Conservation (phyloP, 139 green algal genomes). For the Astrephomene gubernaculifera region DNA sequence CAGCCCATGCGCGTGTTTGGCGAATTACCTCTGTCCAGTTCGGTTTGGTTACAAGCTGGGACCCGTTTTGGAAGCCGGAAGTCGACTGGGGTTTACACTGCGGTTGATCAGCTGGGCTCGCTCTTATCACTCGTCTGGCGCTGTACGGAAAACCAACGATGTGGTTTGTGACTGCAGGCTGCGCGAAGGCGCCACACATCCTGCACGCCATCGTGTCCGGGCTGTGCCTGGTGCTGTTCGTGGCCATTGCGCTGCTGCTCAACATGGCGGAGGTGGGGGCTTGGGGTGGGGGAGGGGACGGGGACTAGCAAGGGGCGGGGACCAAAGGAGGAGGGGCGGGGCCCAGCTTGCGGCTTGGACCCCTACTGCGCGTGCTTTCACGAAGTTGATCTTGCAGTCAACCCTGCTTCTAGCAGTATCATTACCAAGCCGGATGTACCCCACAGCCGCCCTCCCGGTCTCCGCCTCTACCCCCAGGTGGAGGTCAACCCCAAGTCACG, state of each 20-base stretch:
- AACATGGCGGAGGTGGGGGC: conserved; percentile 31
- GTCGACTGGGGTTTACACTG: no score
- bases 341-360: background rate
- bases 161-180: no score
- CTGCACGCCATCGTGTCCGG: conserved; percentile 11
- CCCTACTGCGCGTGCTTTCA: background rate
- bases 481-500: conserved; percentile 23
- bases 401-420: background rate
- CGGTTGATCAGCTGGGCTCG: no score
- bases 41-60: no score
- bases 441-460: no score
- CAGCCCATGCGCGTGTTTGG: no score
- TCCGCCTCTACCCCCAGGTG: background rate
- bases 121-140: no score
- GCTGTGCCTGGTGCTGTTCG: conserved; percentile 3
- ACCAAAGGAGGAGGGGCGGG: no score
- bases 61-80: no score
- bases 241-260: conserved; percentile 19
- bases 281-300: background rate
- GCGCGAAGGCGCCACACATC: conserved; percentile 4
- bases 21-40: no score
- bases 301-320: background rate
- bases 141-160: no score
- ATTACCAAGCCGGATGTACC: no score
- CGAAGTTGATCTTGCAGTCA: background rate